A percentile compares a stretch with the other conserved stretches of the same genome.
These are phyloP conservation scores for Margaritispora aquatica DNA, from an alignment of 495 filamentous ascomycete genomes.

Conservation along the genomic window DNA sequence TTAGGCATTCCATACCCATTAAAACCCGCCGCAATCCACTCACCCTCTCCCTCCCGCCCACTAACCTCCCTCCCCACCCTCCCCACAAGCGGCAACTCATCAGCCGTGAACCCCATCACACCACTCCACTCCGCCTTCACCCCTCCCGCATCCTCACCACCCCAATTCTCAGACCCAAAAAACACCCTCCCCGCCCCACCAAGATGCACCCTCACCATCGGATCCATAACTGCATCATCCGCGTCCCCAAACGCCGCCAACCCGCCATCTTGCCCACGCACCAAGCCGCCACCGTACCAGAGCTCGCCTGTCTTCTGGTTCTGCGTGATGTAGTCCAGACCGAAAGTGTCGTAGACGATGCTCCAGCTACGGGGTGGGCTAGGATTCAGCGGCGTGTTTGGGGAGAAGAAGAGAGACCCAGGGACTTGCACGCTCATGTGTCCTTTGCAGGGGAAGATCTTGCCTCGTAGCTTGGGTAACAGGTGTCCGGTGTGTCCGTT, in stretches of 20 bases:
- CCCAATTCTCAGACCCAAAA: neutral
- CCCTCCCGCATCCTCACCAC: constrained; percentile 9
- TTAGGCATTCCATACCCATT: constrained; percentile 42
- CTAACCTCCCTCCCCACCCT: constrained; percentile 28
- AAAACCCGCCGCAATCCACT: constrained; percentile 44
- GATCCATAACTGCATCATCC: constrained; percentile 23
- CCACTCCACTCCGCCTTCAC: constrained; percentile 34
- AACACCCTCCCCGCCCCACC: neutral
- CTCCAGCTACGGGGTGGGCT: constrained; percentile 37
- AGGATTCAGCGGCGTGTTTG: constrained; percentile 10
- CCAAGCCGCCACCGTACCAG: constrained; percentile 57
- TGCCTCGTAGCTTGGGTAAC: constrained; percentile 58
- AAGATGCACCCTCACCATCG: neutral
- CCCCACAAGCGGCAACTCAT: constrained; percentile 43
- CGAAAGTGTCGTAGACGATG: constrained; percentile 25
- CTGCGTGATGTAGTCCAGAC: constrained; percentile 71
- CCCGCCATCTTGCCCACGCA: constrained; percentile 37
- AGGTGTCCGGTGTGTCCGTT: constrained; percentile 71
- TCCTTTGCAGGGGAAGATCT: constrained; percentile 68
- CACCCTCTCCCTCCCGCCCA: constrained; percentile 20
- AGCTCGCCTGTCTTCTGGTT: constrained; percentile 47
- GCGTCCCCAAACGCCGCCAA: constrained; percentile 30
- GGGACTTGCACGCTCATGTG: constrained; percentile 64
- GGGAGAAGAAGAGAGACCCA: constrained; percentile 19
- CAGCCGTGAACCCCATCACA: constrained; percentile 38